Evolutionary conservation across 768 basidiomycete genomes (phyloP), one percentile per base, ranked within the genome.

Genomic region (Crucibulum laeve): DNA sequence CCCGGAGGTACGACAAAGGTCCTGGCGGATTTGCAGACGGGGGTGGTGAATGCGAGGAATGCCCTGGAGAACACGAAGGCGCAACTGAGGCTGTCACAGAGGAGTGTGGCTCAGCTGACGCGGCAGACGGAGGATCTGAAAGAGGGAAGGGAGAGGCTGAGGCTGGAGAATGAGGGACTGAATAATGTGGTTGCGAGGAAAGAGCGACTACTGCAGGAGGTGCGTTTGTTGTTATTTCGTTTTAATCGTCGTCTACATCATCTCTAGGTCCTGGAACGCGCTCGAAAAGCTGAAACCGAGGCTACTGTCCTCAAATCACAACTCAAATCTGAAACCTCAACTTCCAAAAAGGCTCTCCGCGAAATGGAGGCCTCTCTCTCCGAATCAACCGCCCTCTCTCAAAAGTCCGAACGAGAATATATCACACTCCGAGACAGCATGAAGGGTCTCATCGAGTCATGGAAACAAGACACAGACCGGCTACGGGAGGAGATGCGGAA

Each of bases 131-230:
- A 93, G 59, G 91, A 94, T 60, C 60, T 92, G 58, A 92, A 91
- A 59, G 91, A 93, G 59, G 84, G 80, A 2, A 73, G 90, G 50
- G 91, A 94, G 61, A 70, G 91, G 38, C 63, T 92, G 49, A 64
- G 89, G 44, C 57, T 90, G 39, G 91, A 94, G 64, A 93, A 91
- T 53, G 91, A 93, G 57, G 86, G 85, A 2, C 61, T 93, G 52
- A 91, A 91, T 54, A 89, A 90, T 49, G 90, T 92, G 14, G 86
- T 94, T 18, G 79, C 88, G 22, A 72, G 91, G 46, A 93, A 93
- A 59, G 91, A 94, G 64, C 73, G 91, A 49, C 53, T 92, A 43
- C 62, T 91, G 48, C 91, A 93, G 64, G 91, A 94, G 71, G 87
- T 87, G 49, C 44, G 69, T 53, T 7, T 26, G 15, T 18, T 17